Evolutionary conservation across 345 rosid species (phyloP), one percentile per base, ranked within the genome.

Genomic region (Cardamine occulta): DNA sequence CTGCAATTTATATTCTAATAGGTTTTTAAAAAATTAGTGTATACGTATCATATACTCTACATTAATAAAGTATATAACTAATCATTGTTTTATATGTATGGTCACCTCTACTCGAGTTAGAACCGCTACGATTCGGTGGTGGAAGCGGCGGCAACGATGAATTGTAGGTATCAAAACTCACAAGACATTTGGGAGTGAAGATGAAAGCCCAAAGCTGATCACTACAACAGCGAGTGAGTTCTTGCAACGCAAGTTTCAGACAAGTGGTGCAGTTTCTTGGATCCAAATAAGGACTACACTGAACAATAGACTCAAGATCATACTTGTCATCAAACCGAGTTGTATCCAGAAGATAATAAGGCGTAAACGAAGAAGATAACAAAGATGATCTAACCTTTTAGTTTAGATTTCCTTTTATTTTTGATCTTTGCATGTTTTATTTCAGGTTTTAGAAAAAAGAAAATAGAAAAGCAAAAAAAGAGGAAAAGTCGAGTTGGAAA

Each of bases 261-360:
- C 79, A 75, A 15, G 47, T 49, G 6, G 69, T 52, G 2, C 79
- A 75, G 26, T 75, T 68, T 52, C 2, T 3, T 0, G 34, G 28
- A 68, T 68, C 63, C 7, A 75, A 4, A 68, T 60, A 0, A 28
- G 74, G 69, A 68, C 5, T 39, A 40, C 79, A 75, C 21, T 75
- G 79, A 61, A 75, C 79, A 52, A 68, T 52, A 37, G 74, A 75
- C 53, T 75, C 63, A 40, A 75, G 68, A 75, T 60, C 68, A 53
- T 75, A 75, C 63, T 15, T 4, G 11, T 32, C 6, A 8, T 52
- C 63, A 19, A 61, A 59, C 18, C 37, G 11, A 42, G 55, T 61
- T 10, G 15, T 19, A 31, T 75, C 74, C 19, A 7, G 19, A 0
- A 39, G 19, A 40, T 60, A 75, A 68, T 68, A 68, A 2, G 74